Conservation (phyloP, 225 moss, liverwort and hornwort species). For the Marchantia paleacea region DNA sequence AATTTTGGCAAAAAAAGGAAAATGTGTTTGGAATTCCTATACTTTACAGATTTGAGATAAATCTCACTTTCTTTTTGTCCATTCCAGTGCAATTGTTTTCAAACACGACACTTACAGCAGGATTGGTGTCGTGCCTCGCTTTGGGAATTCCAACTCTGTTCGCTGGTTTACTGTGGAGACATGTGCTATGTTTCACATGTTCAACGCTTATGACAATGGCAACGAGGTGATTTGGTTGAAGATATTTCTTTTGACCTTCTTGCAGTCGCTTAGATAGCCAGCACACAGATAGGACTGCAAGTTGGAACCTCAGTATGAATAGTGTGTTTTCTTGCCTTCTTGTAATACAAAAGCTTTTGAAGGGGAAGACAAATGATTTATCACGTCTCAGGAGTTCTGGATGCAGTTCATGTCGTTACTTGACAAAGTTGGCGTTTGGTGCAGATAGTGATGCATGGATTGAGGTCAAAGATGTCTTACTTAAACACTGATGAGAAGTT, state of each 20-base stretch:
- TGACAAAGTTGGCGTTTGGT: not conserved
- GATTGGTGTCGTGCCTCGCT: constrained; percentile 27
- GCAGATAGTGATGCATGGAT: constrained; percentile 20
- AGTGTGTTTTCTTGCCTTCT: not conserved
- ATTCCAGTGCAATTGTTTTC: constrained; percentile 13
- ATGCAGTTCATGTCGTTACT: not conserved
- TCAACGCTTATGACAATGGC: constrained; percentile 28
- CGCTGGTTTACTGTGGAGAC: constrained; percentile 22
- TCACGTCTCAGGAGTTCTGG: not conserved
- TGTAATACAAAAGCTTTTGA: not conserved
- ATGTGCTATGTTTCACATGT: constrained; percentile 11
- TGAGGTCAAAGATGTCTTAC: not conserved
- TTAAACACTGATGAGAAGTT: not conserved
- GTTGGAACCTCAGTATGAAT: not conserved
- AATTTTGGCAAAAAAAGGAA: not conserved
- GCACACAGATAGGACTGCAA: not conserved
- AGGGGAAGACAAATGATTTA: not conserved
- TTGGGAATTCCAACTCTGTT: constrained; percentile 18
- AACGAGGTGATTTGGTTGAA: constrained; percentile 11
- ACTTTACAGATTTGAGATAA: not conserved
- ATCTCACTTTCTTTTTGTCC: not conserved
- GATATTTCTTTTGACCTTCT: not conserved
- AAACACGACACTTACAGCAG: not conserved
- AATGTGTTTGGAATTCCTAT: not conserved
- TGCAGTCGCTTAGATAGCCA: not conserved